A percentile compares a stretch with the other conserved stretches of the same genome.
Conservation (phyloP, 371 early-diverging fungal genomes). For the Sporodiniella umbellata region DNA sequence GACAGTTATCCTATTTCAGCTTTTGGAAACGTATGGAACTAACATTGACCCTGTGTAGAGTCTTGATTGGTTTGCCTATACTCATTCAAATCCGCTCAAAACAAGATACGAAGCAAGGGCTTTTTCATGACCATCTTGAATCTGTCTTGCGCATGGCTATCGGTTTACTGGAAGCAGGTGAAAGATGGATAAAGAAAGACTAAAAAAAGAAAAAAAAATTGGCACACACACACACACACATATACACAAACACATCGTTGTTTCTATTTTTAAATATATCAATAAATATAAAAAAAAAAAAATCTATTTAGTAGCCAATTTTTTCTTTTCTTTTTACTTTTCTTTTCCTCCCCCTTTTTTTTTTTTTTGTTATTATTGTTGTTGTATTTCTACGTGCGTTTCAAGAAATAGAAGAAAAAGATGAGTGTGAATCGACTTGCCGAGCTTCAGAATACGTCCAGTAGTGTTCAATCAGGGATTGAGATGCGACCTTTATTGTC, state of each 20-base stretch:
- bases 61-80: conserved; percentile 56
- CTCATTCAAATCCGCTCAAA: conserved; percentile 46
- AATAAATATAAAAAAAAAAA: neutral
- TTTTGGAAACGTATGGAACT: conserved; percentile 55
- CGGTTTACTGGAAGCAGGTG: conserved; percentile 51
- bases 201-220: too few species aligned
- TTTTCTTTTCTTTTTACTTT: neutral
- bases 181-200: conserved; percentile 38
- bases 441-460: conserved; percentile 36
- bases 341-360: conserved; percentile 1
- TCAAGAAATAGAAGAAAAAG: neutral
- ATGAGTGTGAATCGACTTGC: conserved; percentile 50
- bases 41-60: conserved; percentile 54
- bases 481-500: conserved; percentile 51
- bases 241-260: too few species aligned
- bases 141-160: conserved; percentile 53
- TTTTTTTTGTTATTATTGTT: conserved; percentile 1
- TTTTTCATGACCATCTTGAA: conserved; percentile 50
- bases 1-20: conserved; percentile 56
- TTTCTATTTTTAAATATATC: neutral
- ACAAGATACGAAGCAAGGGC: conserved; percentile 15
- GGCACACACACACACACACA: too few species aligned
- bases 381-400: too few species aligned
- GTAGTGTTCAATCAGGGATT: too few species aligned
- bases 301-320: neutral